Evolutionary conservation across 2,329 filamentous ascomycete genomes (phyloP), one percentile per base, ranked within the genome.

Genomic region (Paraphaeosphaeria minitans): DNA sequence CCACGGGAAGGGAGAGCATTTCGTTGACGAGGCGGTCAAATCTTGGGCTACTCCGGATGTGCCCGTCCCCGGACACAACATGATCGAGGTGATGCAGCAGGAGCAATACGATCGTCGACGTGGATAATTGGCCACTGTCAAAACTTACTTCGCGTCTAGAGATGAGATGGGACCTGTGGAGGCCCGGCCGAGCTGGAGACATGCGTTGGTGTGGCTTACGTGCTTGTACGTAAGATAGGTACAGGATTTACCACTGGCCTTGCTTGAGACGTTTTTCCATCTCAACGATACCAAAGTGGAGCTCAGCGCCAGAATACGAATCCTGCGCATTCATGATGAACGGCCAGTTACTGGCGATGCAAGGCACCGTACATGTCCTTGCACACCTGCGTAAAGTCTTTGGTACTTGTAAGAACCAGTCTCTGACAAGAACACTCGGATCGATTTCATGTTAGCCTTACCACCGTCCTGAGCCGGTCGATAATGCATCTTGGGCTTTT

Each of bases 81-180:
- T 54, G 41, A 33, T 42, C 10, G 42, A 55, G 52, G 41, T 53
- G 37, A 42, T 42, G 50, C 22, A 53, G 37, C 35, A n/a, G 50
- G 35, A 42, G 35, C 13, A 16, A 14, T n/a, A 42, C 31, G 33
- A 27, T 27, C 35, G 22, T 7, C 19, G 16, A 27, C 24, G 24
- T 42, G 4, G 22, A 43, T 31, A 16, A 53, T 13, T 22, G 21
- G 19, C 16, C 14, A 21, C n/a, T n/a, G n/a, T n/a, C n/a, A n/a
- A n/a, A n/a, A n/a, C n/a, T n/a, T n/a, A n/a, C n/a, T n/a, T n/a
- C n/a, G n/a, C n/a, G n/a, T n/a, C n/a, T n/a, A n/a, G n/a, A n/a
- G n/a, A n/a, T n/a, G n/a, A n/a, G n/a, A n/a, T n/a, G n/a, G n/a
- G n/a, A n/a, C n/a, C n/a, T n/a, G n/a, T n/a, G n/a, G n/a, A n/a